Evolutionary conservation across 805 yeast species (phyloP).

Genomic region (Yamadazyma insecticola): DNA sequence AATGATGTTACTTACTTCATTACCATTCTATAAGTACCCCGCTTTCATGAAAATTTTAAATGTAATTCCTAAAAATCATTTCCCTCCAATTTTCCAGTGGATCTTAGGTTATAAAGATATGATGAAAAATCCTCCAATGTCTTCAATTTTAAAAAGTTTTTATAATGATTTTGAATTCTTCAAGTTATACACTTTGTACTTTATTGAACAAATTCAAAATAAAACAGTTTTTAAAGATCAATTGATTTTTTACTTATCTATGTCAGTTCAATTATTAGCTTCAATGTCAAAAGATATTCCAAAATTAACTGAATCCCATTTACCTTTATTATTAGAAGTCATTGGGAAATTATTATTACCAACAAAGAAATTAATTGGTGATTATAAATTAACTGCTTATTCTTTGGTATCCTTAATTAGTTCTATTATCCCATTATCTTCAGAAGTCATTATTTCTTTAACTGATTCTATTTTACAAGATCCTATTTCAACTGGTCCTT

Average conservation of each 20-base stretch:
- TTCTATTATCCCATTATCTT: constrained; percentile 59
- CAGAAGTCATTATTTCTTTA: constrained; percentile 24
- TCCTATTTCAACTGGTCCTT: constrained; percentile 15
- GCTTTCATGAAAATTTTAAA: constrained; percentile 73
- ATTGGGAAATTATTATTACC: constrained; percentile 49
- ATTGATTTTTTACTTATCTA: constrained; percentile 74
- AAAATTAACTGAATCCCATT: constrained; percentile 41
- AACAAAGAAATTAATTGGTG: constrained; percentile 27
- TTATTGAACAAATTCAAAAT: constrained; percentile 46
- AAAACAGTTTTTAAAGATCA: constrained; percentile 62
- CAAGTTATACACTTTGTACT: constrained; percentile 58
- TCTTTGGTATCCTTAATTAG: constrained; percentile 75
- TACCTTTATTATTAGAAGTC: constrained; percentile 56
- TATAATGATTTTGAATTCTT: constrained; percentile 60
- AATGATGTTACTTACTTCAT: constrained; percentile 57
- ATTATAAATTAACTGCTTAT: constrained; percentile 78
- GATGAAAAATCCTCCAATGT: constrained; percentile 59
- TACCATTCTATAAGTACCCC: constrained; percentile 77
- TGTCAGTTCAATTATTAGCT: constrained; percentile 63
- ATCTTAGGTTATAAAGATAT: constrained; percentile 61
- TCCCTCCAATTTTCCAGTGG: constrained; percentile 81
- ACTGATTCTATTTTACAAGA: constrained; percentile 27
- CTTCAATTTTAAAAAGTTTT: constrained; percentile 69
- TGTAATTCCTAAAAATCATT: constrained; percentile 50
- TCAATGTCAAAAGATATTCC: constrained; percentile 46